Percentiles rank a stretch among this genome's conserved stretches.
phyloP scores from a whole-genome alignment of 2,329 filamentous ascomycete species.

The Epichloe typhina region DNA sequence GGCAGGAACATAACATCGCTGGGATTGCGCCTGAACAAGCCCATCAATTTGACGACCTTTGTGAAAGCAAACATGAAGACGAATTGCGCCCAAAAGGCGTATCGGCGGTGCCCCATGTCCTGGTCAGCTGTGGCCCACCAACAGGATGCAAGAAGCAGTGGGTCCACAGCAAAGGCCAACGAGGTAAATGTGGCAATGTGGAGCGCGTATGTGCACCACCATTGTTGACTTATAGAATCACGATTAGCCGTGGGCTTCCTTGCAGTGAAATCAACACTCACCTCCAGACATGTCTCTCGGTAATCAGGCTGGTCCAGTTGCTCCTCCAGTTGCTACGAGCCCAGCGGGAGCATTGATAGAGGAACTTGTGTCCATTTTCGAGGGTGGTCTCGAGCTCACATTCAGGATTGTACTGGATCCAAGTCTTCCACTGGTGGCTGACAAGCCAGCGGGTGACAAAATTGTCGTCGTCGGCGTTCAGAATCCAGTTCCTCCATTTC shows the following conservation, averaged over 20 bases:
- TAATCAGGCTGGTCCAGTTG: slow-evolving; percentile 81
- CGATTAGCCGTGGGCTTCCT: neutral
- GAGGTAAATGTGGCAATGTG: slow-evolving; percentile 88
- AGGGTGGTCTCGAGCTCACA: slow-evolving; percentile 88
- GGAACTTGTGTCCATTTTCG: slow-evolving; percentile 76
- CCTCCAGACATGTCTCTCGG: slow-evolving; percentile 75
- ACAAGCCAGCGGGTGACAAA: slow-evolving; percentile 96
- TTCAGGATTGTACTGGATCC: slow-evolving; percentile 85
- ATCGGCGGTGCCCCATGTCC: slow-evolving; percentile 36
- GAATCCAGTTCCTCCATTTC: slow-evolving; percentile 74
- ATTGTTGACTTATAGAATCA: slow-evolving; percentile 54
- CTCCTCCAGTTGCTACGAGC: slow-evolving; percentile 96
- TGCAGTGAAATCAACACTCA: slow-evolving; percentile 38
- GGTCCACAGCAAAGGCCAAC: slow-evolving; percentile 68
- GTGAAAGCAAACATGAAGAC: slow-evolving; percentile 69
- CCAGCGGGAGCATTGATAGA: slow-evolving; percentile 91
- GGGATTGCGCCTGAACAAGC: slow-evolving; percentile 74
- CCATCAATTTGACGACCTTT: slow-evolving; percentile 83
- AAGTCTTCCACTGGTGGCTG: slow-evolving; percentile 82
- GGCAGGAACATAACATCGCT: slow-evolving; percentile 68
- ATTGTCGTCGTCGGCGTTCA: slow-evolving; percentile 96
- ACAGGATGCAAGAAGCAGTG: slow-evolving; percentile 55
- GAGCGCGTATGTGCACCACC: slow-evolving; percentile 86
- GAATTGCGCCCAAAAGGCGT: slow-evolving; percentile 48
- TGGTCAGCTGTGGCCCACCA: slow-evolving; percentile 55